Evolutionary conservation across 345 rosid species (phyloP).

Genomic region (Clarkia xantiana): DNA sequence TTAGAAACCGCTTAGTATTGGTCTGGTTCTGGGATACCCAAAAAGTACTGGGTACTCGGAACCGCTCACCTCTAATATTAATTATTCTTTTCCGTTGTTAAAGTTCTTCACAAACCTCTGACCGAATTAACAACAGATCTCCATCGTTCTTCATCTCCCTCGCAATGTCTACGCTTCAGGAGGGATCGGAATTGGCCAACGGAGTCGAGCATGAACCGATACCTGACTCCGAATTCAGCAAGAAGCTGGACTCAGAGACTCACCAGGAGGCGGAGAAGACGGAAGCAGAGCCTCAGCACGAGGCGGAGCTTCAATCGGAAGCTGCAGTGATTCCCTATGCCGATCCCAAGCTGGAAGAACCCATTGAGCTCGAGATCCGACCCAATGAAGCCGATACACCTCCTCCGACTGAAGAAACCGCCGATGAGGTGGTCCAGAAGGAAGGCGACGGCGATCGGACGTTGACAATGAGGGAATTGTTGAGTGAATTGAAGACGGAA

Average conservation of each 20-base stretch:
- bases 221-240: conserved; percentile 4
- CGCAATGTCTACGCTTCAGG: conserved; percentile 28
- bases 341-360: conserved; percentile 28
- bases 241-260: conserved; percentile 8
- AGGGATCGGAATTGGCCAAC: conserved; percentile 32
- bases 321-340: conserved; percentile 10
- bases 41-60: too few relatives aligned
- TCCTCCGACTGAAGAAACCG: conserved; percentile 14
- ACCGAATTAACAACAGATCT: conserved; percentile 6
- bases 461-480: conserved; percentile 82
- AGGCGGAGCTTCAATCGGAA: conserved; percentile 6
- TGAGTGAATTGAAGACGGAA: conserved; percentile 58
- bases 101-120: neutral
- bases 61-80: too few relatives aligned
- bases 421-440: conserved; percentile 23
- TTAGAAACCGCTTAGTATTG: too few relatives aligned
- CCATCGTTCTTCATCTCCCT: conserved; percentile 3
- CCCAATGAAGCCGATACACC: conserved; percentile 2
- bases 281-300: too few relatives aligned
- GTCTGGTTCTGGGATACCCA: too few relatives aligned
- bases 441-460: conserved; percentile 48
- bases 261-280: conserved; percentile 11
- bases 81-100: neutral
- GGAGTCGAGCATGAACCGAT: conserved; percentile 18
- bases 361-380: conserved; percentile 11